Percentiles rank a stretch among this genome's conserved stretches.
Conservation (phyloP, 345 rosid species). For the Pugionium cornutum region DNA sequence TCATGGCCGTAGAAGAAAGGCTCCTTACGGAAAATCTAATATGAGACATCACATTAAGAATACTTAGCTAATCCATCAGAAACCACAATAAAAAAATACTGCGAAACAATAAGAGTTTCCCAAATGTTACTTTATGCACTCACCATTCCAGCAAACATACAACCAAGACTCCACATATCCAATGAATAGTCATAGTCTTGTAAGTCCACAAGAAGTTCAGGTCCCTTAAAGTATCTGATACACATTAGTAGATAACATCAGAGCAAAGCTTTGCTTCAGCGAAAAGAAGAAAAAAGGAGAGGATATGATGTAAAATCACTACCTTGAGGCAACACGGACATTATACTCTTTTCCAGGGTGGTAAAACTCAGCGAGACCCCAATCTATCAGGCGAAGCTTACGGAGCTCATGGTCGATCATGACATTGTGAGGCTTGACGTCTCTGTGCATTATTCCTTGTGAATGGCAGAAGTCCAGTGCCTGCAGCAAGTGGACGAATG, state of each 20-base stretch:
- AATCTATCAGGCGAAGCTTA: slow-evolving; percentile 77
- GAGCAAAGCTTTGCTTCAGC: slow-evolving; percentile 6
- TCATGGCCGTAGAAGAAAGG: slow-evolving; percentile 98
- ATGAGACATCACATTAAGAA: background rate
- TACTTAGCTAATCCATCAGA: background rate
- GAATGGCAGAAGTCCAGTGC: slow-evolving; percentile 85
- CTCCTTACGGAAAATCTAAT: slow-evolving; percentile 92
- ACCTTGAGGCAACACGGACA: slow-evolving; percentile 91
- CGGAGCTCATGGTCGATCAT: slow-evolving; percentile 91
- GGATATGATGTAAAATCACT: background rate
- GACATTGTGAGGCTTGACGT: slow-evolving; percentile 85
- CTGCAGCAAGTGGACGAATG: slow-evolving; percentile 41
- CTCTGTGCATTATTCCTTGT: slow-evolving; percentile 90
- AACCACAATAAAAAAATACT: background rate
- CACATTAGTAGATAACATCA: slow-evolving; percentile 8
- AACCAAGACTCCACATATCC: slow-evolving; percentile 99
- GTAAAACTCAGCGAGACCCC: slow-evolving; percentile 92
- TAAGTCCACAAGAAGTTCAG: slow-evolving; percentile 90
- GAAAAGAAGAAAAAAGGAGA: background rate
- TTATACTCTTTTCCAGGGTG: slow-evolving; percentile 84
- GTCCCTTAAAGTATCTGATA: slow-evolving; percentile 88
- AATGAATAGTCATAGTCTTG: slow-evolving; percentile 97
- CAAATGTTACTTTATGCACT: slow-evolving; percentile 30
- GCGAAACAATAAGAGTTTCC: background rate
- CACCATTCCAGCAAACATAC: slow-evolving; percentile 99